Base-by-base conservation (phyloP, 2,329 filamentous ascomycete species). In the Nectriaceae sp. region DNA sequence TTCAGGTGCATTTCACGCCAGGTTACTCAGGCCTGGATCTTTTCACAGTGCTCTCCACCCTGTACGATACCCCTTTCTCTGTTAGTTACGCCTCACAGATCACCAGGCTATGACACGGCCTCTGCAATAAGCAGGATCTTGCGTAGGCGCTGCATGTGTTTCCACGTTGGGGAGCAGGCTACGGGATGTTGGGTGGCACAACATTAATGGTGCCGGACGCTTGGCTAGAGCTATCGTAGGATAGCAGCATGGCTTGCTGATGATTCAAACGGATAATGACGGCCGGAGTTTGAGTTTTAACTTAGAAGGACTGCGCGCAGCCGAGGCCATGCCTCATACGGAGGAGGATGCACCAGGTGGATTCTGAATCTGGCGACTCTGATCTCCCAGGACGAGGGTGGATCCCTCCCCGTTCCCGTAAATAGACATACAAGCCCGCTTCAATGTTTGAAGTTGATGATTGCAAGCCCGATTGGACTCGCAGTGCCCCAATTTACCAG, bases 181-280 rank as follows among this genome's bases (percentile, higher is more conserved):
- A 57, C 52, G 55, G 55, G 49, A 55, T 57, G 48, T 57, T 44
- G 46, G 54, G 42, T 42, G 15, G 42, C 29, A 52, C 42, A 39
- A 36, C 35, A 29, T 6, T 39, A 41, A 40, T 35, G 37, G 21
- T 24, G 38, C 21, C 33, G 33, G 18, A 26, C 22, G 19, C 22
- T 42, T 39, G 39, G 16, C 44, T 21, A 21, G 11, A 46, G 42
- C 35, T 47, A 45, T 51, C 35, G 38, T 38, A 35, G 33, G 41
- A 45, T 48, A 36, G 40, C 29, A 16, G 22, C 21, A 45, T 29
- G 37, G 36, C 40, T 33, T 16, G 29, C 29, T 31, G n/a, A 39
- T 42, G 33, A 46, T 43, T 40, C 26, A 40, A 50, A 39, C 29
- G 41, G 44, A 47, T 43, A 18, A 47, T 40, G 45, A 42, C 37